Percentiles rank a stretch among this genome's conserved stretches.
phyloP scores from a whole-genome alignment of 805 yeast species.

The Alloascoidea hylecoeti region DNA sequence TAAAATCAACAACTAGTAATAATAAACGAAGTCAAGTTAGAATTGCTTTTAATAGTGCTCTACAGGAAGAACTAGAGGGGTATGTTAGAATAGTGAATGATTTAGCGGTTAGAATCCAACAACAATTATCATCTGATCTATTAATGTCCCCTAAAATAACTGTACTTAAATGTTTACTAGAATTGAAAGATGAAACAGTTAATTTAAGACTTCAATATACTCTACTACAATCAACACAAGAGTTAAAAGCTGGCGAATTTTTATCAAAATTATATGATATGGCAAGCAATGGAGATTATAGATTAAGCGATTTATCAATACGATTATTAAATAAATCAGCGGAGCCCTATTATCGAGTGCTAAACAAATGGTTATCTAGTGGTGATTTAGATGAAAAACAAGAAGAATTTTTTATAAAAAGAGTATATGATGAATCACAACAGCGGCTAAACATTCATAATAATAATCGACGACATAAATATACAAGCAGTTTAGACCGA shows the following conservation, averaged over 20 bases:
- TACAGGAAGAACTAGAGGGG: conserved; percentile 25
- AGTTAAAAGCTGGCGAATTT: conserved; percentile 31
- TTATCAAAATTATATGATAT: conserved; percentile 35
- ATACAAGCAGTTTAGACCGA: not conserved
- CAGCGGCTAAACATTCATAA: conserved; percentile 17
- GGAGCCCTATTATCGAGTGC: conserved; percentile 44
- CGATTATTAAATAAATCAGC: conserved; percentile 30
- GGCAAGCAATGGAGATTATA: conserved; percentile 49
- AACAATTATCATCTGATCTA: conserved; percentile 15
- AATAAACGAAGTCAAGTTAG: conserved; percentile 35
- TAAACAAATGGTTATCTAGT: conserved; percentile 49
- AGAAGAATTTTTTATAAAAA: not conserved
- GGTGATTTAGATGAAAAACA: conserved; percentile 1
- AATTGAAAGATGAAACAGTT: conserved; percentile 35
- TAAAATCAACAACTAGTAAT: conserved; percentile 17
- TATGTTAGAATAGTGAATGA: conserved; percentile 29
- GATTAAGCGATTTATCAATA: conserved; percentile 27
- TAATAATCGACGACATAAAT: not conserved
- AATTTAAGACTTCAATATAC: conserved; percentile 42
- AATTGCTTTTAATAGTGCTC: conserved; percentile 41
- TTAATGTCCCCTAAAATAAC: conserved; percentile 15
- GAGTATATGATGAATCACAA: conserved; percentile 7
- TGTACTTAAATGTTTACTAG: conserved; percentile 20
- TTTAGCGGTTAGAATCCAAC: conserved; percentile 23
- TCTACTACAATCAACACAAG: conserved; percentile 21